Percentiles rank a stretch among this genome's conserved stretches.
Evolutionary conservation across 352 stramenopile genomes (phyloP).

Genomic region (Thalassiosira hispida): DNA sequence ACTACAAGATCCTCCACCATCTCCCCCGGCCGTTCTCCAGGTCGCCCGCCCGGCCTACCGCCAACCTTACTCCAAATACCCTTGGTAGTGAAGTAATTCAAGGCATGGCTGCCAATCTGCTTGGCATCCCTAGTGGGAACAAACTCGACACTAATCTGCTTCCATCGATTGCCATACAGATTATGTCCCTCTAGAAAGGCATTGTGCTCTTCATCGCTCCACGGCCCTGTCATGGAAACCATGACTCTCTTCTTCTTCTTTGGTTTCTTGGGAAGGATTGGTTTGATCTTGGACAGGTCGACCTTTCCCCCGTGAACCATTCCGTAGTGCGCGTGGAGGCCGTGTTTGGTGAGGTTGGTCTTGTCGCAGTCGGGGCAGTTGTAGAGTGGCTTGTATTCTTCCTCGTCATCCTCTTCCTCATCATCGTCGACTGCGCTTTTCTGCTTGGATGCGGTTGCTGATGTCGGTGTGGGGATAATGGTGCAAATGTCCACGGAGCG

Average conservation of each 20-base stretch:
- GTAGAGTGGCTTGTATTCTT: constrained; percentile 16
- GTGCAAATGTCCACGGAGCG: neutral
- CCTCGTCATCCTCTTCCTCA: neutral
- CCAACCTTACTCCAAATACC: constrained; percentile 28
- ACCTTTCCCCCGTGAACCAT: constrained; percentile 37
- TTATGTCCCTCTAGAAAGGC: constrained; percentile 39
- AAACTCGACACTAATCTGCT: constrained; percentile 41
- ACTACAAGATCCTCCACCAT: no score
- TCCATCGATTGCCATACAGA: constrained; percentile 49
- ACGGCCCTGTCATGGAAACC: constrained; percentile 24
- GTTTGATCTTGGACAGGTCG: constrained; percentile 4
- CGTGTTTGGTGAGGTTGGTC: constrained; percentile 33
- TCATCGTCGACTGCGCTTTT: neutral
- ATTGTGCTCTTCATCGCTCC: constrained; percentile 45
- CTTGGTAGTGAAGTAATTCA: constrained; percentile 38
- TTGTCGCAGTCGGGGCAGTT: constrained; percentile 38
- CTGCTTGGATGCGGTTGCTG: neutral
- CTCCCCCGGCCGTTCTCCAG: neutral
- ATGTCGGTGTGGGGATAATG: neutral
- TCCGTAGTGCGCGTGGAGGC: constrained; percentile 33
- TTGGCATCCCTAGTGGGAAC: constrained; percentile 47
- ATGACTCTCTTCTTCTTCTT: constrained; percentile 16
- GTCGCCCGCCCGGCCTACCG: neutral
- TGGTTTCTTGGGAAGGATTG: neutral
- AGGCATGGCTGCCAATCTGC: constrained; percentile 52